Evolutionary conservation across 106 monocot species (phyloP).

Genomic region (Dioscorea zingiberensis): DNA sequence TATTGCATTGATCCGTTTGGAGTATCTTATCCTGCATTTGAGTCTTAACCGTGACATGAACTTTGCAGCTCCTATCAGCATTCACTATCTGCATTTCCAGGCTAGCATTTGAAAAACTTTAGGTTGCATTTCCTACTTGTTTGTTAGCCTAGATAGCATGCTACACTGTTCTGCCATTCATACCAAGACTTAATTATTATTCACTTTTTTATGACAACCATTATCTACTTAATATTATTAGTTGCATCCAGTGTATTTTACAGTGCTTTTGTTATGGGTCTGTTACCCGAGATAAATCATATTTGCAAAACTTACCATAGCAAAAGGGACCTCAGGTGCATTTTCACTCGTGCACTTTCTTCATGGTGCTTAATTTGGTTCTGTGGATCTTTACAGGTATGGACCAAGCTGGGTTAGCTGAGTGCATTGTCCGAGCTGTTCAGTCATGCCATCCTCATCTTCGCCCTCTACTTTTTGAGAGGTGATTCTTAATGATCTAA

Average conservation of each 20-base stretch:
- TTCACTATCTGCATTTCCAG: too few species aligned
- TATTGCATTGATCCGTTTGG: conserved; percentile 2
- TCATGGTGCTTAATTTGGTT: neutral
- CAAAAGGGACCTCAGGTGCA: too few species aligned
- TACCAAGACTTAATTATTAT: too few species aligned
- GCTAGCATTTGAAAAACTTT: neutral
- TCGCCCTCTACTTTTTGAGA: conserved; percentile 85
- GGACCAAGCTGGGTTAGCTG: conserved; percentile 95
- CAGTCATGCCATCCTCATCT: conserved; percentile 86
- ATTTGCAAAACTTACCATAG: too few species aligned
- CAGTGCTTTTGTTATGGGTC: too few species aligned
- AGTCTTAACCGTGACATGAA: neutral
- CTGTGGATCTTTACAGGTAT: conserved; percentile 43
- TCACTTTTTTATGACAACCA: too few species aligned
- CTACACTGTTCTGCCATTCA: too few species aligned
- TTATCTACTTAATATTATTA: too few species aligned
- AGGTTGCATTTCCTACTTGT: neutral
- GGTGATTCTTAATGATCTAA: conserved; percentile 20
- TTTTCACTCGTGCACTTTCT: neutral
- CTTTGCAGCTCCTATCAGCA: too few species aligned
- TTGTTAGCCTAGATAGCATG: too few species aligned
- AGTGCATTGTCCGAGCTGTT: conserved; percentile 82
- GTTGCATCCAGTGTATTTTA: too few species aligned
- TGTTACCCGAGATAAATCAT: too few species aligned
- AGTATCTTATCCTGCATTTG: neutral